phyloP scores from a whole-genome alignment of 768 basidiomycete genomes.

The Boletus pseudo-olivaceus region DNA sequence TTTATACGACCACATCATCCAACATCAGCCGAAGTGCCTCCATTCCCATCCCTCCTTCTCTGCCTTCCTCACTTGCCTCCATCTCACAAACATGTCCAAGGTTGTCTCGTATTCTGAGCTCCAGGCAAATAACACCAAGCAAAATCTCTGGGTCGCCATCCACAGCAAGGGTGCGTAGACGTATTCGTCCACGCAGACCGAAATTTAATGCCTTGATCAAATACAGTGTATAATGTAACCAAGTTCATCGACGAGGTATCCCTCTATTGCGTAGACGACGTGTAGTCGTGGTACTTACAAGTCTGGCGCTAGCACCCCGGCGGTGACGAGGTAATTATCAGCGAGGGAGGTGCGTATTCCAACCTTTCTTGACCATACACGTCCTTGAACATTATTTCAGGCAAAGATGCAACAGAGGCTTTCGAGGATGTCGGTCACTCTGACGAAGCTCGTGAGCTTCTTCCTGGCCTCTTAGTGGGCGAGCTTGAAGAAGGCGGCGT shows the following conservation, averaged over 20 bases:
- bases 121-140: slow-evolving; percentile 69
- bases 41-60: too few relatives aligned
- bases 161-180: slow-evolving; percentile 69
- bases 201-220: slow-evolving; percentile 4
- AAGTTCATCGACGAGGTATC: slow-evolving; percentile 93
- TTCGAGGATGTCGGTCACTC: slow-evolving; percentile 99
- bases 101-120: slow-evolving; percentile 71
- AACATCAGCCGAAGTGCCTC: neutral
- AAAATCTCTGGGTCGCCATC: slow-evolving; percentile 77
- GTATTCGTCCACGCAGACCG: neutral
- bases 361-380: slow-evolving; percentile 1
- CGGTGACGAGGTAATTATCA: slow-evolving; percentile 95
- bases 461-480: slow-evolving; percentile 77
- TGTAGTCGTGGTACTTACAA: slow-evolving; percentile 5
- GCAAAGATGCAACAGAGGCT: slow-evolving; percentile 94
- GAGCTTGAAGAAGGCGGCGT: slow-evolving; percentile 73
- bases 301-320: slow-evolving; percentile 72
- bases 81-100: slow-evolving; percentile 40
- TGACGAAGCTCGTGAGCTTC: slow-evolving; percentile 88
- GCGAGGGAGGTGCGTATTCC: slow-evolving; percentile 75
- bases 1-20: slow-evolving; percentile 12
- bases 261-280: slow-evolving; percentile 1
- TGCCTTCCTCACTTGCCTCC: slow-evolving; percentile 14
- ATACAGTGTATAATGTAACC: slow-evolving; percentile 85
- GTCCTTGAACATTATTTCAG: slow-evolving; percentile 39